phyloP scores from a whole-genome alignment of 305 asterid genomes.

The Fraxinus baroniana region DNA sequence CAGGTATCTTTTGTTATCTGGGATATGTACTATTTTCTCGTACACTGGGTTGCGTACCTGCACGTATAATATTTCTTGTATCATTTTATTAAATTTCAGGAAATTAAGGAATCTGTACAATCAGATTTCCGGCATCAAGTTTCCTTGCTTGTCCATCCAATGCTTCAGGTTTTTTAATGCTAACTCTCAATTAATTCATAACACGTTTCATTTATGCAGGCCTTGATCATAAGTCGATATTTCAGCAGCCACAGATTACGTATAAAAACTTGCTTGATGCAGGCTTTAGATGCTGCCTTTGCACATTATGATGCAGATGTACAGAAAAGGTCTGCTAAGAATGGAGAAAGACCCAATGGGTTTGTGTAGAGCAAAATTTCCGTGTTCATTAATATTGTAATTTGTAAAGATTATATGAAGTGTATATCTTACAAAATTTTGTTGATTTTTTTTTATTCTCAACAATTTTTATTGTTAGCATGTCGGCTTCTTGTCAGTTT shows the following conservation, averaged over 20 bases:
- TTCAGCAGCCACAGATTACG: background rate
- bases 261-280: slow-evolving; percentile 9
- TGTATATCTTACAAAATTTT: slow-evolving; percentile 27
- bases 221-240: background rate
- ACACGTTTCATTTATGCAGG: background rate
- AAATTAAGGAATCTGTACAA: slow-evolving; percentile 90
- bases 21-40: background rate
- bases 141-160: slow-evolving; percentile 96
- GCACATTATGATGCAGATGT: slow-evolving; percentile 86
- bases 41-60: background rate
- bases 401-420: background rate
- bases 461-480: background rate
- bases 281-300: slow-evolving; percentile 97
- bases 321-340: slow-evolving; percentile 63
- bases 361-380: slow-evolving; percentile 30
- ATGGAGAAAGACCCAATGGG: slow-evolving; percentile 64
- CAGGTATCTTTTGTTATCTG: slow-evolving; percentile 51
- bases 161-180: slow-evolving; percentile 77
- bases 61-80: slow-evolving; percentile 2
- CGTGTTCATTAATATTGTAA: slow-evolving; percentile 5
- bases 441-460: background rate
- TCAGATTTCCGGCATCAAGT: slow-evolving; percentile 93
- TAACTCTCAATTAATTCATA: slow-evolving; percentile 11
- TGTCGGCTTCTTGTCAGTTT: background rate
- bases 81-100: slow-evolving; percentile 44